These are phyloP conservation scores for Penicillium sp. DNA, from an alignment of 2,329 filamentous ascomycete species.

Conservation along the genomic window DNA sequence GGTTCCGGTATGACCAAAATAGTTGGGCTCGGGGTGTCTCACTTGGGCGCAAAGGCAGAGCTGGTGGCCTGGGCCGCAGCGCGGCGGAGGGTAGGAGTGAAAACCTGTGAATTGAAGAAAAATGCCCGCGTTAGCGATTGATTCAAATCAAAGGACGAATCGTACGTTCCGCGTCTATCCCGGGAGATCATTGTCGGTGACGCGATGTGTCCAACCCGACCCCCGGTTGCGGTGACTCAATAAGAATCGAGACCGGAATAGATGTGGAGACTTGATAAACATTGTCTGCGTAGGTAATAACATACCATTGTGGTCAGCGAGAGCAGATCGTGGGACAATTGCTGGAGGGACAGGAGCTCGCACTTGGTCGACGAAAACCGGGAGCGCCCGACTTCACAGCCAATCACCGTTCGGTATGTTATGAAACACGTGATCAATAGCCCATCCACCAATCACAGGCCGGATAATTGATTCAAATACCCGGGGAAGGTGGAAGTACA, in stretches of 20 bases:
- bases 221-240: neutral
- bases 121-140: constrained; percentile 20
- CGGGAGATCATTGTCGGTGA: constrained; percentile 9
- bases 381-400: constrained; percentile 25
- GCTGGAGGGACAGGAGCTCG: constrained; percentile 24
- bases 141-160: neutral
- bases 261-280: neutral
- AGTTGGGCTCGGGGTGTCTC: constrained; percentile 27
- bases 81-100: constrained; percentile 37
- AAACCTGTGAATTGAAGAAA: constrained; percentile 22
- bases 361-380: constrained; percentile 37
- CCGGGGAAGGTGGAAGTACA: neutral
- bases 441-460: constrained; percentile 28
- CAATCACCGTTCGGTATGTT: neutral
- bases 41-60: constrained; percentile 62
- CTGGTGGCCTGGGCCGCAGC: constrained; percentile 50
- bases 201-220: constrained; percentile 1
- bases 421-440: constrained; percentile 19
- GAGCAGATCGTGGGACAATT: constrained; percentile 28
- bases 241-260: neutral
- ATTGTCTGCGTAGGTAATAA: neutral
- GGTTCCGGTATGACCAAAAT: neutral
- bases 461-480: constrained; percentile 1
- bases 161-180: constrained; percentile 12
- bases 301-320: constrained; percentile 35